phyloP scores from a whole-genome alignment of 2,329 filamentous ascomycete species.

The Trichoderma citrinoviride region DNA sequence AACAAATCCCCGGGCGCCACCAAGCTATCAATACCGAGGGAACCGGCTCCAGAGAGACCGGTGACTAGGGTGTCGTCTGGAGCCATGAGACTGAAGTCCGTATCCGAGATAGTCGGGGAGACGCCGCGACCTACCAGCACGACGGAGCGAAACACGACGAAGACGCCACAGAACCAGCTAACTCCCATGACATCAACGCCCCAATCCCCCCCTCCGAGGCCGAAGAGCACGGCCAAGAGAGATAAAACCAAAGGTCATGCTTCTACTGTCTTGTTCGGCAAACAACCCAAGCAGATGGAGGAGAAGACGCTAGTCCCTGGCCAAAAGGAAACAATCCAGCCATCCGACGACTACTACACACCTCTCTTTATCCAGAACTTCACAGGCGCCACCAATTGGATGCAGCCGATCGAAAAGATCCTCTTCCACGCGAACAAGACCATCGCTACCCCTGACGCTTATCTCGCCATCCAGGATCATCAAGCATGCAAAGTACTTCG shows the following conservation, averaged over 20 bases:
- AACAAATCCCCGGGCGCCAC: constrained; percentile 6
- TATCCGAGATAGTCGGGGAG: constrained; percentile 68
- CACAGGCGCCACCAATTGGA: constrained; percentile 54
- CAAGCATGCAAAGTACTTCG: constrained; percentile 85
- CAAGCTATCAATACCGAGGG: constrained; percentile 20
- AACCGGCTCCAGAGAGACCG: constrained; percentile 48
- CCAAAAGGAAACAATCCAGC: constrained; percentile 43
- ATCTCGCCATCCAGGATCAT: constrained; percentile 78
- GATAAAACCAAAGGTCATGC: constrained; percentile 62
- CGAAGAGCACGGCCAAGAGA: constrained; percentile 44
- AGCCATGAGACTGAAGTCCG: constrained; percentile 67
- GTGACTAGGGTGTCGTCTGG: constrained; percentile 69
- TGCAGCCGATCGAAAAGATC: constrained; percentile 66
- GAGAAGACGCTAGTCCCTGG: constrained; percentile 47
- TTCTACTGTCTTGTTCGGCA: constrained; percentile 76
- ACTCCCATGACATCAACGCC: constrained; percentile 45
- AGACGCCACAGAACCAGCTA: constrained; percentile 36
- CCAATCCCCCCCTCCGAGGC: constrained; percentile 41
- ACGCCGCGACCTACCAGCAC: constrained; percentile 40
- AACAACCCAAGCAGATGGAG: constrained; percentile 52
- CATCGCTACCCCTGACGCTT: constrained; percentile 78
- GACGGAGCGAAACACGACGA: constrained; percentile 36
- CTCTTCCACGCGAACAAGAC: constrained; percentile 85
- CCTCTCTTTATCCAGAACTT: constrained; percentile 61
- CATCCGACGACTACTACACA: constrained; percentile 62